Evolutionary conservation across 306 rosid species (phyloP).

Genomic region (Arachis stenosperma): DNA sequence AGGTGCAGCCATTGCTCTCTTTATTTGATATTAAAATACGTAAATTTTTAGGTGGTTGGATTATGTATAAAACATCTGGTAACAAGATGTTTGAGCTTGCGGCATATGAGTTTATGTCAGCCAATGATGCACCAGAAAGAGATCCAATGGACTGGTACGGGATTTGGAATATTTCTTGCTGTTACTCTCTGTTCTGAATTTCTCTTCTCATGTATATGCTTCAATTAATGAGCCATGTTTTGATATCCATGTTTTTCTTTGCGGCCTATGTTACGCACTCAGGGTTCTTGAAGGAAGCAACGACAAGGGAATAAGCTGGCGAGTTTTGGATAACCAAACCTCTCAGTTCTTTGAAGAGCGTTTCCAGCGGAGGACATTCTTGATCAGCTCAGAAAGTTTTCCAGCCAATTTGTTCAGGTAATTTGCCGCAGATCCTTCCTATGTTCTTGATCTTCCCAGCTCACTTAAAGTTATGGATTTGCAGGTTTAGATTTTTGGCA

Average conservation of each 20-base stretch:
- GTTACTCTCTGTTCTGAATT: background rate
- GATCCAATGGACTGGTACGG: constrained; percentile 95
- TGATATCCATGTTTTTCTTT: constrained; percentile 18
- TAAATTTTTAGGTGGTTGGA: constrained; percentile 76
- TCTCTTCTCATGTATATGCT: background rate
- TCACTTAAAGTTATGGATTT: constrained; percentile 16
- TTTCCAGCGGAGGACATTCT: constrained; percentile 65
- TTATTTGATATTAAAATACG: constrained; percentile 29
- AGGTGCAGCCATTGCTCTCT: constrained; percentile 19
- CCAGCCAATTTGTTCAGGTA: constrained; percentile 73
- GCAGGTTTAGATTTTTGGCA: constrained; percentile 81
- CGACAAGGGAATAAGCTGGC: constrained; percentile 79
- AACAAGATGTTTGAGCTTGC: constrained; percentile 67
- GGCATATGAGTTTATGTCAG: constrained; percentile 94
- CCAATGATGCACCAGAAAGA: constrained; percentile 94
- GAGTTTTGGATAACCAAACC: constrained; percentile 66
- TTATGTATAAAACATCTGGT: constrained; percentile 57
- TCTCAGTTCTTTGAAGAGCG: constrained; percentile 67
- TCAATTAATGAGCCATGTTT: constrained; percentile 21
- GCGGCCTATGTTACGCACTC: constrained; percentile 26
- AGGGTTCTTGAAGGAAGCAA: constrained; percentile 92
- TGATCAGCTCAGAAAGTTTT: constrained; percentile 47
- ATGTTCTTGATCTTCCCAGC: constrained; percentile 3
- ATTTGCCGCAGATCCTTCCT: background rate
- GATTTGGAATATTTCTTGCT: constrained; percentile 25